A percentile compares a stretch with the other conserved stretches of the same genome.
Evolutionary conservation across 768 basidiomycete species (phyloP).

Genomic region (Imleria badia): DNA sequence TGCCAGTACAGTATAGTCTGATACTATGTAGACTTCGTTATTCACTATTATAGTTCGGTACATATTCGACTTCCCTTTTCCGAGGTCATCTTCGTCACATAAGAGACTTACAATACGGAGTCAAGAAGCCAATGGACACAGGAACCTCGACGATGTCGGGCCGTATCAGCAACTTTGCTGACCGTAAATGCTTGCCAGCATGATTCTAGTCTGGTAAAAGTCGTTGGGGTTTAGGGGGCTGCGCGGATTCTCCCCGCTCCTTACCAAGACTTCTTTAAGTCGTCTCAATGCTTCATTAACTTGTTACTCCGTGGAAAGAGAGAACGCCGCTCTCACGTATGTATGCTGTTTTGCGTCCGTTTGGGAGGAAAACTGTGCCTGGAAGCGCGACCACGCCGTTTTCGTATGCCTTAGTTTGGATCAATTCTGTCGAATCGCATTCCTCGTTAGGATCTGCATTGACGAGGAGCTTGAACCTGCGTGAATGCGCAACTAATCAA

Average conservation of each 20-base stretch:
- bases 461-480: conserved; percentile 70
- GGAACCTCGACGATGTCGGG: too few relatives aligned
- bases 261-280: conserved; percentile 43
- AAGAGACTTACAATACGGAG: too few relatives aligned
- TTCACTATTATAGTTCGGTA: too few relatives aligned
- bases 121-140: too few relatives aligned
- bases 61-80: too few relatives aligned
- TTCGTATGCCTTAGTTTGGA: conserved; percentile 72
- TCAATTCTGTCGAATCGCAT: conserved; percentile 71
- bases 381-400: conserved; percentile 91
- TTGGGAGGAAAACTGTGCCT: conserved; percentile 79
- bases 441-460: conserved; percentile 34
- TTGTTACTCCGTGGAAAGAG: conserved; percentile 60
- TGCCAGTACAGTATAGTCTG: too few relatives aligned
- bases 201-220: too few relatives aligned
- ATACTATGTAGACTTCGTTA: too few relatives aligned
- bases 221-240: too few relatives aligned
- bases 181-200: too few relatives aligned
- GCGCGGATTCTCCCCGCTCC: conserved; percentile 25
- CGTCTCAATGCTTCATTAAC: conserved; percentile 73
- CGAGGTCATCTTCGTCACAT: too few relatives aligned
- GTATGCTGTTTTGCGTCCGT: conserved; percentile 63
- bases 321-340: conserved; percentile 85
- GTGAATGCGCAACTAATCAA: conserved; percentile 15
- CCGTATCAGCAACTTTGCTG: too few relatives aligned